These are phyloP conservation scores for Colletotrichum gloeosporioides DNA, from an alignment of 2,329 filamentous ascomycete genomes.

Conservation along the genomic window DNA sequence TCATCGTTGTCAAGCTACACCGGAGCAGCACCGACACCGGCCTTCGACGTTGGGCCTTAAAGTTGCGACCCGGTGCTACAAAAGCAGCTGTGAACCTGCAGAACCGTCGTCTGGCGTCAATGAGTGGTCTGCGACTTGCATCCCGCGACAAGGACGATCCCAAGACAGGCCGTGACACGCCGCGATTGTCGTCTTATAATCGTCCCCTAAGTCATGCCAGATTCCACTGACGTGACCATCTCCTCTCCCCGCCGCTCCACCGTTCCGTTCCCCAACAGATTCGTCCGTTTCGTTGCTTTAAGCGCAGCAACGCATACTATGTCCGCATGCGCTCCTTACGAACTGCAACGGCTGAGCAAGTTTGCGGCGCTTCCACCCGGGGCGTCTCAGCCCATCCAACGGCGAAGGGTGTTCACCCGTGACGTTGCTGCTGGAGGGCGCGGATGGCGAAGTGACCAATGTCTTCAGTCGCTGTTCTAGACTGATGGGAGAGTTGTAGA, in stretches of 20 bases:
- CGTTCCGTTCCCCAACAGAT: background rate
- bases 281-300: background rate
- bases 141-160: constrained; percentile 17
- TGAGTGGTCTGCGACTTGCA: constrained; percentile 9
- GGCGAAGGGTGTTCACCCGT: constrained; percentile 2
- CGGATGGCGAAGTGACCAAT: background rate
- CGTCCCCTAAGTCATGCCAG: constrained; percentile 16
- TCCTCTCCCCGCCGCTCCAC: constrained; percentile 1
- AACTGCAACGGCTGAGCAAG: background rate
- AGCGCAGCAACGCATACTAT: background rate
- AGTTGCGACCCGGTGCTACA: background rate
- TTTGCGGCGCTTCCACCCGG: background rate
- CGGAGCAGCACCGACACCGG: constrained; percentile 6
- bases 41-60: background rate
- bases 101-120: background rate
- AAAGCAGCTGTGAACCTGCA: background rate
- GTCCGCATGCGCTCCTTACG: background rate
- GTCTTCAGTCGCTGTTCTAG: background rate
- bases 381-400: background rate
- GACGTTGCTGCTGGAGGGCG: background rate
- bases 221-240: constrained; percentile 2
- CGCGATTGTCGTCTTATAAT: constrained; percentile 17
- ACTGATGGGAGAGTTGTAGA: background rate
- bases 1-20: background rate
- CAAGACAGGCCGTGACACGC: constrained; percentile 8